These are phyloP conservation scores for Sarcomyxa edulis DNA, from an alignment of 768 basidiomycete genomes.

Conservation along the genomic window DNA sequence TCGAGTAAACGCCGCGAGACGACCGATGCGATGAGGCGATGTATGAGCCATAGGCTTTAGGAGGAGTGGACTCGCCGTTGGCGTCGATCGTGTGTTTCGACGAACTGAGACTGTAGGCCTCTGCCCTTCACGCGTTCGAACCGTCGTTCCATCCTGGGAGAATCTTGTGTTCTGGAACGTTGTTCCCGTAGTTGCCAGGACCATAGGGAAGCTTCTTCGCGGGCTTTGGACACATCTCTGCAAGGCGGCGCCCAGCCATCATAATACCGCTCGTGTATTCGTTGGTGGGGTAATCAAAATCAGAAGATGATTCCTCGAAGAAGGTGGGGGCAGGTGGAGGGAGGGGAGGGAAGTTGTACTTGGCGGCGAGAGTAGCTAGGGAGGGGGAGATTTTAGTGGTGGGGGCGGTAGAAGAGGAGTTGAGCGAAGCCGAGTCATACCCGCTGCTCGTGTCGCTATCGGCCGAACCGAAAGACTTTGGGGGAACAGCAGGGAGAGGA, in stretches of 20 bases:
- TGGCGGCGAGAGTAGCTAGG: conserved; percentile 24
- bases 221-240: conserved; percentile 34
- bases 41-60: conserved; percentile 39
- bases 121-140: conserved; percentile 60
- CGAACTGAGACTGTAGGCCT: conserved; percentile 49
- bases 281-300: conserved; percentile 25
- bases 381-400: conserved; percentile 25
- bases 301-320: conserved; percentile 19
- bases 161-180: conserved; percentile 32
- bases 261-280: conserved; percentile 59
- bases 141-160: conserved; percentile 72
- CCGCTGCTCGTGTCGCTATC: too few species aligned
- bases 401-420: conserved; percentile 28
- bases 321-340: conserved; percentile 46
- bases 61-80: too few species aligned
- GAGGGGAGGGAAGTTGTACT: conserved; percentile 45
- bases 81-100: conserved; percentile 19
- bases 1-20: conserved; percentile 45
- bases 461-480: too few species aligned
- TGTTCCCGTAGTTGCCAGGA: conserved; percentile 19
- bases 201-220: conserved; percentile 29
- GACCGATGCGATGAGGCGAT: conserved; percentile 47
- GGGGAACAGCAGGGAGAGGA: too few species aligned
- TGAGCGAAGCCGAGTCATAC: conserved; percentile 20
- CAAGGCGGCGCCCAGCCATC: conserved; percentile 62